phyloP scores from a whole-genome alignment of 2,329 filamentous ascomycete genomes.

The Colletotrichum shisoi region DNA sequence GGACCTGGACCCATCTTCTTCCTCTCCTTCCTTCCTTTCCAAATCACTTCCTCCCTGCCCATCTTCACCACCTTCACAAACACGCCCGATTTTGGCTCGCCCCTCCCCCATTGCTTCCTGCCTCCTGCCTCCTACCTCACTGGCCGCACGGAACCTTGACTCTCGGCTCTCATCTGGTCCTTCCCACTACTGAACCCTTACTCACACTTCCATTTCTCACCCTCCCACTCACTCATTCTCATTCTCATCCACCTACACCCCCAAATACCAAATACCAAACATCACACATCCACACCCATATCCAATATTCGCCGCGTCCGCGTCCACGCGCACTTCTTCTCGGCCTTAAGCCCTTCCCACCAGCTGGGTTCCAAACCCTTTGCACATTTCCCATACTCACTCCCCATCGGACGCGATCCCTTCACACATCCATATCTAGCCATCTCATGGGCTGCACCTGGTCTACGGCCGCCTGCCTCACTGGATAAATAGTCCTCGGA shows the following conservation, averaged over 20 bases:
- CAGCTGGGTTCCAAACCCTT: not conserved
- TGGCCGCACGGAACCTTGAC: constrained; percentile 31
- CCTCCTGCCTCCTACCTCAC: constrained; percentile 31
- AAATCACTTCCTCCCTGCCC: constrained; percentile 39
- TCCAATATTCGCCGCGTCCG: constrained; percentile 10
- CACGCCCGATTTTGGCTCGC: constrained; percentile 26
- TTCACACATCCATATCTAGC: constrained; percentile 4
- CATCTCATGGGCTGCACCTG: constrained; percentile 34
- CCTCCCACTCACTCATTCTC: constrained; percentile 21
- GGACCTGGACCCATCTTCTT: constrained; percentile 33
- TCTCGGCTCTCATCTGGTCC: constrained; percentile 26
- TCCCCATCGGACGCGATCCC: constrained; percentile 3
- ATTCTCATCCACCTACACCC: constrained; percentile 15
- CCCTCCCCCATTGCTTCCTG: constrained; percentile 13
- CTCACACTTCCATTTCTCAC: constrained; percentile 14
- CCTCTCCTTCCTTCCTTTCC: constrained; percentile 39
- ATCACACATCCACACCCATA: constrained; percentile 23
- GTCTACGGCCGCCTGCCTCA: constrained; percentile 13
- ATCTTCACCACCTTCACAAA: constrained; percentile 40
- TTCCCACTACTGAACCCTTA: constrained; percentile 20
- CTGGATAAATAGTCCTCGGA: constrained; percentile 19
- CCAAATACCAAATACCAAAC: not conserved
- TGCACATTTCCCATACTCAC: constrained; percentile 8
- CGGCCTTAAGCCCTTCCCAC: constrained; percentile 6
- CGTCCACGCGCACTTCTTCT: constrained; percentile 11